Conservation (phyloP, 2,329 filamentous ascomycete genomes). For the Diaporthe caulivora region DNA sequence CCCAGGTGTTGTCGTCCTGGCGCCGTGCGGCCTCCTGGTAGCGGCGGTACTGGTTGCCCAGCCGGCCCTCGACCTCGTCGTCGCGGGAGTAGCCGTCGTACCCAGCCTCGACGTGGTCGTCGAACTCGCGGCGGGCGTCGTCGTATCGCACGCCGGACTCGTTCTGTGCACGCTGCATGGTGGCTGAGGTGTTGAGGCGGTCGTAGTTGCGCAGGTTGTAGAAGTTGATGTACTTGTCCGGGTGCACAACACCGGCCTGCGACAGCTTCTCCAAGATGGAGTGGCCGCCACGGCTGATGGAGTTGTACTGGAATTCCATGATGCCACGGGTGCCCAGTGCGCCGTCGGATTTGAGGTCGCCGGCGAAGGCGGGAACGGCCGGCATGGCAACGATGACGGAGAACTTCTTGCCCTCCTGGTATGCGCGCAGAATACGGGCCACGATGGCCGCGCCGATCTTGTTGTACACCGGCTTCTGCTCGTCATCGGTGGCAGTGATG, state of each 20-base stretch:
- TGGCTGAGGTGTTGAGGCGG: slow-evolving; percentile 78
- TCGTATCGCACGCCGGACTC: slow-evolving; percentile 77
- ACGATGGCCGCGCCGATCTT: slow-evolving; percentile 84
- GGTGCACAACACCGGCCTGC: slow-evolving; percentile 74
- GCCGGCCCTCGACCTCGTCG: slow-evolving; percentile 46
- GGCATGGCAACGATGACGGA: slow-evolving; percentile 84
- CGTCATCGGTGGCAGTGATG: slow-evolving; percentile 81
- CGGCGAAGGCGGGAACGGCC: slow-evolving; percentile 84
- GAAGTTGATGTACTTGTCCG: slow-evolving; percentile 81
- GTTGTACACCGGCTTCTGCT: slow-evolving; percentile 80
- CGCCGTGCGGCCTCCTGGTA: slow-evolving; percentile 79
- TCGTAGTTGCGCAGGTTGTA: slow-evolving; percentile 90
- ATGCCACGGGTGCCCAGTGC: slow-evolving; percentile 84
- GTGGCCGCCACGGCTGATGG: slow-evolving; percentile 81
- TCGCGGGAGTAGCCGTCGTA: slow-evolving; percentile 54
- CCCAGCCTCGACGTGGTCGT: slow-evolving; percentile 66
- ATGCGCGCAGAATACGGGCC: slow-evolving; percentile 79
- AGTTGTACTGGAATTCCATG: slow-evolving; percentile 89
- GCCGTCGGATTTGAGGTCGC: slow-evolving; percentile 79
- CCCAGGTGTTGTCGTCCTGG: slow-evolving; percentile 71
- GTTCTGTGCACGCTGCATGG: slow-evolving; percentile 71
- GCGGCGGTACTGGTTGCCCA: slow-evolving; percentile 68
- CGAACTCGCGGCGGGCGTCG: slow-evolving; percentile 72
- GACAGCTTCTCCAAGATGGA: slow-evolving; percentile 81
- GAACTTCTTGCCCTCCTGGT: slow-evolving; percentile 74